phyloP scores from a whole-genome alignment of 768 basidiomycete species.

The Rubroboletus pulcherrimus region DNA sequence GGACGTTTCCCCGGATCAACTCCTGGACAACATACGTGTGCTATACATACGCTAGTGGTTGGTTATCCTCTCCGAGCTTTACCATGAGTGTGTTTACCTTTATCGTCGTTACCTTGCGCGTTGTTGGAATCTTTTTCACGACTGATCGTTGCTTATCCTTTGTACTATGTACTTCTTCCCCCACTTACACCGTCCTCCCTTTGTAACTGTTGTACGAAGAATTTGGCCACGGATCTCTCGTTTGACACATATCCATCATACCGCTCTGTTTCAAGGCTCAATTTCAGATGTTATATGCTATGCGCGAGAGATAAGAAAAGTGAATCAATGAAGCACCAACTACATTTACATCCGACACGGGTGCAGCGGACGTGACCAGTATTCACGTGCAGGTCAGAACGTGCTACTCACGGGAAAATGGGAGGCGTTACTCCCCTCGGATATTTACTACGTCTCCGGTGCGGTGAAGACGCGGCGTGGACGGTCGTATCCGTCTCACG shows the following conservation, averaged over 20 bases:
- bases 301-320: not conserved
- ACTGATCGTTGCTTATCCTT: not conserved
- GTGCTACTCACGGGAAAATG: not conserved
- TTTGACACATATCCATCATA: not conserved
- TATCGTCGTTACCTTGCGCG: not conserved
- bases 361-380: too few relatives aligned
- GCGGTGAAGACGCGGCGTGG: not conserved
- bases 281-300: not conserved
- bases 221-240: not conserved
- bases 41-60: conserved; percentile 10
- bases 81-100: not conserved
- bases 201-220: not conserved
- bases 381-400: too few relatives aligned
- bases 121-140: not conserved
- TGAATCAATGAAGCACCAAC: not conserved
- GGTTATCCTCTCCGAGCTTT: not conserved
- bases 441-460: not conserved
- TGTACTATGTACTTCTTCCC: not conserved
- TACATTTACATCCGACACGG: too few relatives aligned
- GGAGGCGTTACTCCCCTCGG: not conserved
- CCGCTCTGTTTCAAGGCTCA: not conserved
- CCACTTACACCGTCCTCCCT: not conserved
- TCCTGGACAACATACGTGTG: not conserved
- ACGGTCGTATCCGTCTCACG: not conserved
- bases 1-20: conserved; percentile 1